Percentiles rank a stretch among this genome's conserved stretches.
Conservation (phyloP, 1,284 basidiomycete species). For the Malassezia vespertilionis region DNA sequence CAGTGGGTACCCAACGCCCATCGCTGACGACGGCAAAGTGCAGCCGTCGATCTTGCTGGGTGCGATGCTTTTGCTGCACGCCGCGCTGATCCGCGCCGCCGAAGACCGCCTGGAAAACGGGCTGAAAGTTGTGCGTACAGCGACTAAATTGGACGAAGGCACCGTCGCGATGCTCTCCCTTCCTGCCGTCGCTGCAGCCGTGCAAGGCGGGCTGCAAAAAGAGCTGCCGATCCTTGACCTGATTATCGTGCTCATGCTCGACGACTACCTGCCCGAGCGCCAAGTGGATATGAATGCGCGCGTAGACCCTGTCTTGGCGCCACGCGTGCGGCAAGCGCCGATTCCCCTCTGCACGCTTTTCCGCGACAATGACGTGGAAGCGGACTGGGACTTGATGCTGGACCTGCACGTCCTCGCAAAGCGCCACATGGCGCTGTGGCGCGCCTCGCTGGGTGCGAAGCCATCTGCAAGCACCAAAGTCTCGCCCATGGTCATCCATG, state of each 20-base stretch:
- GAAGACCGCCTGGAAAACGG: conserved; percentile 22
- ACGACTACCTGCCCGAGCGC: conserved; percentile 11
- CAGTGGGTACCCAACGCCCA: no score
- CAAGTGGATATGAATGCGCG: neutral
- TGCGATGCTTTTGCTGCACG: conserved; percentile 35
- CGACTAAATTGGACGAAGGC: conserved; percentile 26
- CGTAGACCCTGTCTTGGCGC: neutral
- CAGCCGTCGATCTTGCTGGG: conserved; percentile 32
- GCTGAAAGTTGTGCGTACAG: conserved; percentile 2
- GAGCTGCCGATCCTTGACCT: conserved; percentile 37
- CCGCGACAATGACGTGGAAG: conserved; percentile 6
- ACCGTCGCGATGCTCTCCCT: conserved; percentile 29
- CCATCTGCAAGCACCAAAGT: conserved; percentile 5
- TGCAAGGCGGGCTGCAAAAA: conserved; percentile 33
- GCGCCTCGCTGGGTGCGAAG: conserved; percentile 4
- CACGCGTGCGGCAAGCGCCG: conserved; percentile 4
- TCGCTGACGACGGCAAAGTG: no score
- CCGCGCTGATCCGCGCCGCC: conserved; percentile 26
- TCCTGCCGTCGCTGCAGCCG: conserved; percentile 29
- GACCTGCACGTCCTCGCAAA: conserved; percentile 34
- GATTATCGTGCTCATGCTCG: conserved; percentile 28
- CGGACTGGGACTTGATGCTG: conserved; percentile 39
- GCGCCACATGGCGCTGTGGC: conserved; percentile 33
- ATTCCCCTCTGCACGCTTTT: conserved; percentile 12
- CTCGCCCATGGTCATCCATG: conserved; percentile 20